A percentile compares a stretch with the other conserved stretches of the same genome.
Conservation (phyloP, 2,329 filamentous ascomycete species). For the Verticillium zaregamsianum region DNA sequence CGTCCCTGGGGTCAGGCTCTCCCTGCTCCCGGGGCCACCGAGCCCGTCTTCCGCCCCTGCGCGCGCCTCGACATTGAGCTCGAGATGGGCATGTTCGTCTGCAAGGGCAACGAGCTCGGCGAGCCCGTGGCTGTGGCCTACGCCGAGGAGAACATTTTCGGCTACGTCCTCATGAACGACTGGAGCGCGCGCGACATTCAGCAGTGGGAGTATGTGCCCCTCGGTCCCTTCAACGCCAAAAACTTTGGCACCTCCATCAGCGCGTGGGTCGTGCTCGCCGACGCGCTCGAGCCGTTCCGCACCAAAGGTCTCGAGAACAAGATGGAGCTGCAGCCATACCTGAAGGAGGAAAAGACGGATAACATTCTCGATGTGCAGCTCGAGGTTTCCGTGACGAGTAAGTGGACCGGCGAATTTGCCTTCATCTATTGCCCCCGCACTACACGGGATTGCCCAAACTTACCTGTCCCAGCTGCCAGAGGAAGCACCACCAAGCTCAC, state of each 20-base stretch:
- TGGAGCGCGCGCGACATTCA: conserved; percentile 62
- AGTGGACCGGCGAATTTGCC: conserved; percentile 8
- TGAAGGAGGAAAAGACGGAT: conserved; percentile 49
- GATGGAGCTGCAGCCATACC: conserved; percentile 28
- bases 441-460: too few relatives aligned
- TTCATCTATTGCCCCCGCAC: too few relatives aligned
- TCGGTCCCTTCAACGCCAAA: conserved; percentile 61
- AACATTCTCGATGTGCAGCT: conserved; percentile 32
- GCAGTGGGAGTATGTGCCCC: conserved; percentile 54
- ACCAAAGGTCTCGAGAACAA: conserved; percentile 23
- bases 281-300: conserved; percentile 40
- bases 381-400: conserved; percentile 33
- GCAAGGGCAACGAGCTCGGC: conserved; percentile 61
- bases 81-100: conserved; percentile 73
- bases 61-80: conserved; percentile 70
- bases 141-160: conserved; percentile 69
- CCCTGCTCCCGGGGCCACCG: conserved; percentile 37
- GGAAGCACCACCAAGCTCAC: conserved; percentile 34
- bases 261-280: conserved; percentile 58
- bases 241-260: conserved; percentile 56
- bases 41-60: conserved; percentile 54
- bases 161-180: conserved; percentile 62
- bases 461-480: conserved; percentile 15
- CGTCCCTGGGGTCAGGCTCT: conserved; percentile 59
- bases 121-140: conserved; percentile 58